Evolutionary conservation across 495 filamentous ascomycete species (phyloP).

Genomic region (Trichoderma parareesei): DNA sequence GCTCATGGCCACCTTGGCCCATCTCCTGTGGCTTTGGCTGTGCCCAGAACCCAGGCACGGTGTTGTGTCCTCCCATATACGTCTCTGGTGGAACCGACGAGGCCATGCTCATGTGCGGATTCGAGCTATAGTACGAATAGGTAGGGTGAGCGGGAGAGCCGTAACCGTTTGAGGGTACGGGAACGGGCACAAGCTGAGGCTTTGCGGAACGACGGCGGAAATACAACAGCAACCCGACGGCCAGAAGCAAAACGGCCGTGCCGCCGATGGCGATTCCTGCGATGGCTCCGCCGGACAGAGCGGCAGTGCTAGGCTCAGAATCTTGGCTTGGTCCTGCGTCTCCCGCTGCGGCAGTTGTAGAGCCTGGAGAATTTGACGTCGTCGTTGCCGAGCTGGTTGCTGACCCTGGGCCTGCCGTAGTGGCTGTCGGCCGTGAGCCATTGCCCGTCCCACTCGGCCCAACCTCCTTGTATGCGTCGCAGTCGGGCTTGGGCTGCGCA

Average conservation of each 20-base stretch:
- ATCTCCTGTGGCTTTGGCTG: neutral
- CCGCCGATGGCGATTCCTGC: constrained; percentile 19
- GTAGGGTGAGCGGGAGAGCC: neutral
- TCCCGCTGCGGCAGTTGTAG: constrained; percentile 10
- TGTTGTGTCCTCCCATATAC: neutral
- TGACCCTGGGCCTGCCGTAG: neutral
- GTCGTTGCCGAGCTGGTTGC: neutral
- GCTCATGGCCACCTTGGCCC: neutral
- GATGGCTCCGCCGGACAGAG: constrained; percentile 16
- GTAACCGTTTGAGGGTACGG: neutral
- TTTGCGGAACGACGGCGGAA: neutral
- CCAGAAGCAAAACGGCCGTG: constrained; percentile 15
- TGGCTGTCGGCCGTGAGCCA: neutral
- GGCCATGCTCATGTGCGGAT: neutral
- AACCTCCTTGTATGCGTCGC: constrained; percentile 16
- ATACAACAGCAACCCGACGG: constrained; percentile 13
- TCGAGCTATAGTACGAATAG: neutral
- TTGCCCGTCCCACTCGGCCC: constrained; percentile 11
- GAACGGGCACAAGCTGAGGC: neutral
- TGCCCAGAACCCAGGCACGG: neutral
- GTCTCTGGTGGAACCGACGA: neutral
- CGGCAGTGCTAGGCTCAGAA: neutral
- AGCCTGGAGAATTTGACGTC: neutral
- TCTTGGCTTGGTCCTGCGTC: neutral
- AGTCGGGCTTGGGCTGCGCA: constrained; percentile 16